Evolutionary conservation across 768 basidiomycete species (phyloP).

Genomic region (Baorangia bicolor): DNA sequence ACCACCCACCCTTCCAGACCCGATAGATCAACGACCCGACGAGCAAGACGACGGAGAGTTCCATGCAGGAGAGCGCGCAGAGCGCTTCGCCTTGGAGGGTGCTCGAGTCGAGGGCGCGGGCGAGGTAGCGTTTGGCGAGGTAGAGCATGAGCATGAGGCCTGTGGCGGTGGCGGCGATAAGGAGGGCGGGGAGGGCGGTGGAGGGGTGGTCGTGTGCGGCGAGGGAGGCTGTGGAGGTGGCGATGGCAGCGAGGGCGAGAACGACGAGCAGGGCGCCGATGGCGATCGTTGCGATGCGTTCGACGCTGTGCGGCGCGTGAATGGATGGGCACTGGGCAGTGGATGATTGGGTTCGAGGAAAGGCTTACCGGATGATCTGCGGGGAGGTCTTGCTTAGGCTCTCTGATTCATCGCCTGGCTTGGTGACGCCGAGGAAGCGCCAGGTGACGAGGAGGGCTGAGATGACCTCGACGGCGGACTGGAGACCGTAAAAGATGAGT

Average conservation of each 20-base stretch:
- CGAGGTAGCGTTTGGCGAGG: constrained; percentile 44
- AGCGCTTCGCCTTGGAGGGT: constrained; percentile 43
- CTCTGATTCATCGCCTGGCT: constrained; percentile 36
- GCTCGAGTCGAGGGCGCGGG: constrained; percentile 41
- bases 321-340: neutral
- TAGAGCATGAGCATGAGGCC: constrained; percentile 42
- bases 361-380: constrained; percentile 12
- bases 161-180: constrained; percentile 42
- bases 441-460: constrained; percentile 45
- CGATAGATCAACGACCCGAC: constrained; percentile 39
- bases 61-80: constrained; percentile 43
- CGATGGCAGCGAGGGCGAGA: constrained; percentile 38
- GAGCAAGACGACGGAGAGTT: constrained; percentile 44
- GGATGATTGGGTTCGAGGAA: neutral
- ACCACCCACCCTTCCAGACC: constrained; percentile 44
- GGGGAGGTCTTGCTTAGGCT: neutral
- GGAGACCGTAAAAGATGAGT: constrained; percentile 48
- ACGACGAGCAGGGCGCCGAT: constrained; percentile 39
- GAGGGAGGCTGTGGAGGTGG: constrained; percentile 36
- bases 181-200: constrained; percentile 39
- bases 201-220: constrained; percentile 36
- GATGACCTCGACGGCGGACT: constrained; percentile 47
- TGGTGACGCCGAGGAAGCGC: constrained; percentile 37
- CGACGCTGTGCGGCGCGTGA: constrained; percentile 31
- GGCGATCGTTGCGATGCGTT: constrained; percentile 34